Conservation (phyloP, 2,329 filamentous ascomycete species). For the Seiridium cupressi region DNA sequence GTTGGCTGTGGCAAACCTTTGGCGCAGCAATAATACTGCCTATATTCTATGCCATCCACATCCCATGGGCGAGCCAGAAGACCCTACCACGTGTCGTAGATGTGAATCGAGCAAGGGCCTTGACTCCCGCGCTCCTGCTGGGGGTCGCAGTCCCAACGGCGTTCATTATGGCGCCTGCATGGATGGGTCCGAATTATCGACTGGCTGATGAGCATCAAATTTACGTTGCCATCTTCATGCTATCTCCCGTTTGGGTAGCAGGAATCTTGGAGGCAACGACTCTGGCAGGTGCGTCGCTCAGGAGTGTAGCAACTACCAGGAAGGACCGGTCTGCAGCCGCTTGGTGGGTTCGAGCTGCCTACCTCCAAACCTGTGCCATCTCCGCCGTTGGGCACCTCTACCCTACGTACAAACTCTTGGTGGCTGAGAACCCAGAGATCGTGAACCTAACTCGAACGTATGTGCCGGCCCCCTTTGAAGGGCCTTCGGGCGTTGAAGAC, state of each 20-base stretch:
- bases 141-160: slow-evolving; percentile 20
- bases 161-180: slow-evolving; percentile 20
- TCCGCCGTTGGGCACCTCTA: slow-evolving; percentile 19
- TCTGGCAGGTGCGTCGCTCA: neutral
- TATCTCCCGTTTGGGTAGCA: neutral
- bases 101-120: slow-evolving; percentile 13
- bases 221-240: slow-evolving; percentile 21
- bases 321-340: neutral
- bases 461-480: slow-evolving; percentile 14
- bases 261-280: neutral
- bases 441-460: slow-evolving; percentile 17
- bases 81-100: slow-evolving; percentile 14
- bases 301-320: neutral
- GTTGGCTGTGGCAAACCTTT: slow-evolving; percentile 19
- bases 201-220: slow-evolving; percentile 17
- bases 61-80: slow-evolving; percentile 16
- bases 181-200: slow-evolving; percentile 17
- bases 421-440: slow-evolving; percentile 10
- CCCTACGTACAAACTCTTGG: slow-evolving; percentile 12
- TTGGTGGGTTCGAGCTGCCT: slow-evolving; percentile 17
- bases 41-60: slow-evolving; percentile 21
- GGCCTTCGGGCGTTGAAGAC: slow-evolving; percentile 14
- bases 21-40: slow-evolving; percentile 24
- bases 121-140: slow-evolving; percentile 21
- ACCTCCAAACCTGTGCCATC: slow-evolving; percentile 16